Base-by-base conservation (phyloP, 371 early-diverging fungal genomes). In the Parasitella parasitica region DNA sequence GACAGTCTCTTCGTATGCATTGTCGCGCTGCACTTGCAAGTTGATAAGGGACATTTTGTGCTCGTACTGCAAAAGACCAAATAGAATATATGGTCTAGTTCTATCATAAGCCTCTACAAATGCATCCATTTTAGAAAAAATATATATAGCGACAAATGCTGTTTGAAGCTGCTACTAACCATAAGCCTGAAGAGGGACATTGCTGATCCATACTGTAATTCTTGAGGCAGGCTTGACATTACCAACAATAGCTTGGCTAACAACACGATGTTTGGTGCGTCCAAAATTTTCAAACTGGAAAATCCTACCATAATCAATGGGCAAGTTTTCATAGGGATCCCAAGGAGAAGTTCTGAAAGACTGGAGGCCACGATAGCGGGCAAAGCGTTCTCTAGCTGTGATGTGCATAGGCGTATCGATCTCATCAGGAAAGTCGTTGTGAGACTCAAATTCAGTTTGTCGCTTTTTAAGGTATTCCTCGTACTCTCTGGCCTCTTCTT, bases 261-360 rank as follows among this genome's bases (percentile, higher is more conserved):
- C 67, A 36, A 94, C 88, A 46, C 91, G 84, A 46, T 82, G 65
- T 75, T 89, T 87, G 27, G 95, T 93, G 64, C 89, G 86, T 36
- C 72, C 71, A 61, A 87, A 93, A 80, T 93, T 93, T 69, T 93
- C 89, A 67, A 97, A 95, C 75, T 94, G 93, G 87, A 96, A 97
- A 57, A 98, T 95, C 43, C 95, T 89, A 20, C 88, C 87, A 73
- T 97, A 98, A 72, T 97, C 97, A 30, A 91, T 73, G 1, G 98
- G 98, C 59, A 98, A 78, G 76, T 96, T 96, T 77, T 98, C 98
- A 84, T 94, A 95, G 8, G 97, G 93, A 77, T 97, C 97, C 98
- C 98, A 98, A 15, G 95, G 90, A 4, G 96, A 94, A 15, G 93
- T 93, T 54, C 96, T 83, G 82, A 96, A 92, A 41, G 90, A 91